phyloP scores from a whole-genome alignment of 2,329 filamentous ascomycete species.

The Cytospora leucostoma region DNA sequence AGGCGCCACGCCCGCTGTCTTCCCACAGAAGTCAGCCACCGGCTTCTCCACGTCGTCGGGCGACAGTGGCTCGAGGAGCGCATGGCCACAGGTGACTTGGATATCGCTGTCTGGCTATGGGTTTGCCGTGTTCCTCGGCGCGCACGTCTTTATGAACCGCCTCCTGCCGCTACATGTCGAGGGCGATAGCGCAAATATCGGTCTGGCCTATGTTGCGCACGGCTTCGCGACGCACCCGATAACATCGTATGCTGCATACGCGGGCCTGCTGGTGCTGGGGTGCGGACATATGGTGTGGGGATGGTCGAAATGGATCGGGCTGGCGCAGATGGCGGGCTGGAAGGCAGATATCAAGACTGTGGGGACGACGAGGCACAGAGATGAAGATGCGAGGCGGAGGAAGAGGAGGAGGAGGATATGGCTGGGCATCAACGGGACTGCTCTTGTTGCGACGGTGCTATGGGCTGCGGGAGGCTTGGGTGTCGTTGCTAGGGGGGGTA shows the following conservation, averaged over 20 bases:
- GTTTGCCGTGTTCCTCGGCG: constrained; percentile 64
- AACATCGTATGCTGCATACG: constrained; percentile 69
- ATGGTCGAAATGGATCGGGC: constrained; percentile 76
- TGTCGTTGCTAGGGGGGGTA: constrained; percentile 71
- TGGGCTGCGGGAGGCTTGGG: constrained; percentile 84
- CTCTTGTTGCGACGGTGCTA: constrained; percentile 58
- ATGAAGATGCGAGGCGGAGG: constrained; percentile 52
- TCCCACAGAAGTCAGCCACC: constrained; percentile 39
- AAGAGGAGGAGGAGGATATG: constrained; percentile 64
- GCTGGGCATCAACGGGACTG: constrained; percentile 69
- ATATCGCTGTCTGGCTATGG: constrained; percentile 74
- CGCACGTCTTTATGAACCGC: constrained; percentile 77
- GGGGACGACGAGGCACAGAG: constrained; percentile 40
- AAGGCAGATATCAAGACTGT: constrained; percentile 37
- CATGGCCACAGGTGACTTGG: constrained; percentile 71
- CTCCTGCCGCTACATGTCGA: constrained; percentile 73
- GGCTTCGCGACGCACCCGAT: constrained; percentile 73
- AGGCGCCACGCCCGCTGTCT: constrained; percentile 60
- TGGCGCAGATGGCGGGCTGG: constrained; percentile 59
- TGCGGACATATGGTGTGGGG: constrained; percentile 84
- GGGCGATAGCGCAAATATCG: constrained; percentile 83
- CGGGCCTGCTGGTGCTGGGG: constrained; percentile 65
- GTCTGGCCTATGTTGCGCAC: constrained; percentile 80
- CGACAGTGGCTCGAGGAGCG: constrained; percentile 28
- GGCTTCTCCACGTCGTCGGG: constrained; percentile 37